Conservation (phyloP, 1,139 yeast species). For the Debaryomyces udenii region DNA sequence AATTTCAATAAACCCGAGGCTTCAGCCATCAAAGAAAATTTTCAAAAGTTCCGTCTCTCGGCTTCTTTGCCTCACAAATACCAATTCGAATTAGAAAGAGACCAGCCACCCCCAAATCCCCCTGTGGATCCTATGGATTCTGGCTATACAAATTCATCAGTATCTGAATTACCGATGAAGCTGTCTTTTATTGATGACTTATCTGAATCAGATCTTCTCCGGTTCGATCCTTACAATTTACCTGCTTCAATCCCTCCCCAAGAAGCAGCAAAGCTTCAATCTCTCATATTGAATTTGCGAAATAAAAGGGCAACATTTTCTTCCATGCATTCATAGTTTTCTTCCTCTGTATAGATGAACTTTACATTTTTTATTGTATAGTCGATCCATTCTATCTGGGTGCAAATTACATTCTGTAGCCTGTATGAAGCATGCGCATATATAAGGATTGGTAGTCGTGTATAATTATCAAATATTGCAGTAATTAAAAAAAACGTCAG, state of each 20-base stretch:
- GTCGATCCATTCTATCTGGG: background rate
- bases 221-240: slow-evolving; percentile 5
- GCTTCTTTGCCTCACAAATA: slow-evolving; percentile 5
- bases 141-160: slow-evolving; percentile 10
- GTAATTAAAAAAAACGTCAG: slow-evolving; percentile 5
- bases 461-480: slow-evolving; percentile 6
- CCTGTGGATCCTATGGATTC: slow-evolving; percentile 9
- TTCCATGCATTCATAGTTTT: too few species aligned
- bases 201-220: slow-evolving; percentile 5
- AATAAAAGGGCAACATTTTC: background rate
- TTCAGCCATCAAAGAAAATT: slow-evolving; percentile 14
- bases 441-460: too few species aligned
- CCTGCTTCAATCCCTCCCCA: slow-evolving; percentile 2
- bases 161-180: background rate
- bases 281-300: slow-evolving; percentile 5
- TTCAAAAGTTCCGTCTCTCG: slow-evolving; percentile 15
- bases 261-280: slow-evolving; percentile 1
- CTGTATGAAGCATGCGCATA: too few species aligned
- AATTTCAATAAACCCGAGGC: slow-evolving; percentile 15
- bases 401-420: too few species aligned
- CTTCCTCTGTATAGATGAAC: too few species aligned
- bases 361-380: too few species aligned
- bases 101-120: background rate
- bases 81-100: slow-evolving; percentile 6
- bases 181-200: slow-evolving; percentile 1